These are phyloP conservation scores for Fomitopsis betulina DNA, from an alignment of 1,284 basidiomycete species.

Conservation along the genomic window DNA sequence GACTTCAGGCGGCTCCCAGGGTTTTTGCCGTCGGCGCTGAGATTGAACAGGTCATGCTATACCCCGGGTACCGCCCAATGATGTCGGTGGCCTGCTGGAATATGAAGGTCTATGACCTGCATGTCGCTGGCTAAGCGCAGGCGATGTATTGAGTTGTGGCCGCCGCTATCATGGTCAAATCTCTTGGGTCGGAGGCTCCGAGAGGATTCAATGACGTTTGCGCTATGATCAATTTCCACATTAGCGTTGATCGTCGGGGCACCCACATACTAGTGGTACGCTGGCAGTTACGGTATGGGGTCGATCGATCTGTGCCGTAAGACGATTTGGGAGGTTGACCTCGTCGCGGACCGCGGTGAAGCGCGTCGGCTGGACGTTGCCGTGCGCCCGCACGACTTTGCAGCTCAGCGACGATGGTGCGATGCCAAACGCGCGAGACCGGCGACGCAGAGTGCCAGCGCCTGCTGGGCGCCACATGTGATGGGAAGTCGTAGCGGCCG, in stretches of 20 bases:
- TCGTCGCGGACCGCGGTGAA: neutral
- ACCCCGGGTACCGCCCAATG: neutral
- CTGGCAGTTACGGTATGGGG: neutral
- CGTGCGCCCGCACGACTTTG: neutral
- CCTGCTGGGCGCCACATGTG: neutral
- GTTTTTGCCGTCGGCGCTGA: neutral
- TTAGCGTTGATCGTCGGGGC: neutral
- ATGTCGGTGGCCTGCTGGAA: neutral
- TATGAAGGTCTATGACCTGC: no score
- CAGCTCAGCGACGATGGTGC: neutral
- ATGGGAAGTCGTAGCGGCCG: neutral
- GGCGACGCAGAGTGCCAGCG: neutral
- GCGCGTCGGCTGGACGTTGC: neutral
- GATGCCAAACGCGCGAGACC: neutral
- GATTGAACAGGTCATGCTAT: neutral
- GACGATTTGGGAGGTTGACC: neutral
- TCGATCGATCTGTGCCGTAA: slow-evolving; percentile 4
- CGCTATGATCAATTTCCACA: neutral
- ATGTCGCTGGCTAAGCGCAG: neutral
- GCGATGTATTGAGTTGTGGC: neutral
- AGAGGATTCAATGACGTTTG: neutral
- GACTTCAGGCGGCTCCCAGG: neutral
- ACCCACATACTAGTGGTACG: neutral
- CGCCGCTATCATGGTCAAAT: no score
- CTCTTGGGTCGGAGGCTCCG: no score